Base-by-base conservation (phyloP, 768 basidiomycete genomes). In the Lactarius trivialis region DNA sequence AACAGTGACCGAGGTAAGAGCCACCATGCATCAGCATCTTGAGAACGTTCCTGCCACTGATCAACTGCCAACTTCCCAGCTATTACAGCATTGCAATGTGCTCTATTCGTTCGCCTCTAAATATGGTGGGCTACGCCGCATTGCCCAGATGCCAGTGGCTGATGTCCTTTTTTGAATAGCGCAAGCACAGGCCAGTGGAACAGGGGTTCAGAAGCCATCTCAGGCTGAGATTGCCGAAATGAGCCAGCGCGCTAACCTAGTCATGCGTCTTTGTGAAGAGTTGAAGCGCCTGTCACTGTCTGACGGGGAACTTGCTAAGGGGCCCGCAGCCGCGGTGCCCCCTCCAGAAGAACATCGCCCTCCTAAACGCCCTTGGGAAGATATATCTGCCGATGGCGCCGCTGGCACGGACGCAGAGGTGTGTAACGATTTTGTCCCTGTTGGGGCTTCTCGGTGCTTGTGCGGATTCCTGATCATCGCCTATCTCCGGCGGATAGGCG, bases 301-400 rank as follows among this genome's bases (percentile, higher is more conserved):
- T 17, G 60, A 65, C 37, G 56, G 60, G 60, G 56, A 61, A 60
- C 55, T 66, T n/a, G 69, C 69, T 11, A 68, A 71, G 55, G 70
- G 69, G 9, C 51, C 56, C 33, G 63, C 65, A 24, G 21, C 58
- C 8, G 52, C 54, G 30, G 36, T 64, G 3, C 63, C 60, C 45
- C 70, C 76, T 52, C 73, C 75, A 12, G 79, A 83, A 41, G 82
- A 83, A 65, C 75, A 78, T 67, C 81, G 89, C 28, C 80, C 85
- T 3, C 88, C 86, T 19, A 91, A 90, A 69, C 73, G 89, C 58
- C 88, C 89, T 55, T 91, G 89, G 89, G 89, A 90, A 72, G 89
- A 89, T 64, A 75, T 83, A 72, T 77, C 80, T 28, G 76, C 79
- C 60, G 82, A 82, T 48, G 78, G 55, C 21, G 34, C 60, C 56